Evolutionary conservation across 2,329 filamentous ascomycete genomes (phyloP).

Genomic region (Coniochaeta pulveracea): DNA sequence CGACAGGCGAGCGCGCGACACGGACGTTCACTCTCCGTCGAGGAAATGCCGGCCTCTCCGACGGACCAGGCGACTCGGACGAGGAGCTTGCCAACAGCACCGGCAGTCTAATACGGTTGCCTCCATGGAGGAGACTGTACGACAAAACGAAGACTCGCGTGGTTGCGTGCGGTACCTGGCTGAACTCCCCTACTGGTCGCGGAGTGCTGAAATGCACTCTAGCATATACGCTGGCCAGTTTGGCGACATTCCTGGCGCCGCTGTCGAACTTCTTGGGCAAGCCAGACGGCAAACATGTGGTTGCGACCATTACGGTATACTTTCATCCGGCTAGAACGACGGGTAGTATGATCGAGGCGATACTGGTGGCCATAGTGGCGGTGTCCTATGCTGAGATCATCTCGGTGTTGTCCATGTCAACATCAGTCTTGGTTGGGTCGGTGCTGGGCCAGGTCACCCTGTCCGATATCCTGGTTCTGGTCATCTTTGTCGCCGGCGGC

Average conservation of each 20-base stretch:
- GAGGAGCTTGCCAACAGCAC: conserved; percentile 24
- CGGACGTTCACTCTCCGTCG: conserved; percentile 66
- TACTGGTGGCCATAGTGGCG: conserved; percentile 63
- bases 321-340: conserved; percentile 82
- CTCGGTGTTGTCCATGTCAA: conserved; percentile 77
- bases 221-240: conserved; percentile 75
- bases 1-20: conserved; percentile 74
- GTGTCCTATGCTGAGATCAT: conserved; percentile 69
- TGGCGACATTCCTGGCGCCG: conserved; percentile 71
- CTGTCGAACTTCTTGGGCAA: conserved; percentile 66
- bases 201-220: conserved; percentile 84
- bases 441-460: conserved; percentile 54
- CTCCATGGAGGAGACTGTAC: conserved; percentile 18
- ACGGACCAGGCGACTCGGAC: conserved; percentile 9
- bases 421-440: conserved; percentile 67
- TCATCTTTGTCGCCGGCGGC: conserved; percentile 77
- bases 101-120: conserved; percentile 20
- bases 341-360: conserved; percentile 83
- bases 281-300: conserved; percentile 87
- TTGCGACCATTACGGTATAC: conserved; percentile 88
- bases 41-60: conserved; percentile 21
- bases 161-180: conserved; percentile 42
- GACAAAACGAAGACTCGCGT: conserved; percentile 26
- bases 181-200: conserved; percentile 61
- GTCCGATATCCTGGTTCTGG: conserved; percentile 67